Percentiles rank a stretch among this genome's conserved stretches.
Evolutionary conservation across 2,329 filamentous ascomycete species (phyloP).

Genomic region (Aspergillus sp.): DNA sequence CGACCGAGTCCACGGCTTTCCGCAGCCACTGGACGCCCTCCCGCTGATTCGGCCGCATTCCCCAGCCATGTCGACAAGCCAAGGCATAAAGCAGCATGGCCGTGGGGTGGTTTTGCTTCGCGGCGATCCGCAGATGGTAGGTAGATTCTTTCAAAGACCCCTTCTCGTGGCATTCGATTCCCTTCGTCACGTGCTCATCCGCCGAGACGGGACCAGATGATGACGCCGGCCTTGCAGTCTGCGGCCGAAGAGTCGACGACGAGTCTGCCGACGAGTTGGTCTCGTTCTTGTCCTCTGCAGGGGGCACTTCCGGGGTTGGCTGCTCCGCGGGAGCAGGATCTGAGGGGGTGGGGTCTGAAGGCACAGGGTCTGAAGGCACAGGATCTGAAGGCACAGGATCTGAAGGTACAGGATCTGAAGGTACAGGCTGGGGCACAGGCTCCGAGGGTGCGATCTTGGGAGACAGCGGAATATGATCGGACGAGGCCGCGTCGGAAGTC

Average conservation of each 20-base stretch:
- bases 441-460: slow-evolving; percentile 12
- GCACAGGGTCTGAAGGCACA: slow-evolving; percentile 2
- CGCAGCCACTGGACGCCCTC: slow-evolving; percentile 92
- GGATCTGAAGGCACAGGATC: no score
- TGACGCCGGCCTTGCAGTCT: slow-evolving; percentile 31
- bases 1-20: slow-evolving; percentile 82
- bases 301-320: slow-evolving; percentile 8
- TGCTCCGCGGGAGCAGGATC: slow-evolving; percentile 7
- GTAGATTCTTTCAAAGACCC: slow-evolving; percentile 90
- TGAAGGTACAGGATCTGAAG: slow-evolving; percentile 10
- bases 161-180: slow-evolving; percentile 84
- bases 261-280: slow-evolving; percentile 58
- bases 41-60: slow-evolving; percentile 85
- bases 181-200: slow-evolving; percentile 87
- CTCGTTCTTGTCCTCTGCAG: slow-evolving; percentile 34
- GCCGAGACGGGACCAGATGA: slow-evolving; percentile 42
- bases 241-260: slow-evolving; percentile 61
- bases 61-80: slow-evolving; percentile 95
- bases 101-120: slow-evolving; percentile 79
- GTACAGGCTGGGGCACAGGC: slow-evolving; percentile 3
- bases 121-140: slow-evolving; percentile 89
- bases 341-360: slow-evolving; percentile 7
- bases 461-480: slow-evolving; percentile 2
- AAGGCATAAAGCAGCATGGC: slow-evolving; percentile 96
- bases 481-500: slow-evolving; percentile 9